Percentiles rank a stretch among this genome's conserved stretches.
These are phyloP conservation scores for Coix lacrymajobi DNA, from an alignment of 176 grass and related monocot genomes.

Conservation along the genomic window DNA sequence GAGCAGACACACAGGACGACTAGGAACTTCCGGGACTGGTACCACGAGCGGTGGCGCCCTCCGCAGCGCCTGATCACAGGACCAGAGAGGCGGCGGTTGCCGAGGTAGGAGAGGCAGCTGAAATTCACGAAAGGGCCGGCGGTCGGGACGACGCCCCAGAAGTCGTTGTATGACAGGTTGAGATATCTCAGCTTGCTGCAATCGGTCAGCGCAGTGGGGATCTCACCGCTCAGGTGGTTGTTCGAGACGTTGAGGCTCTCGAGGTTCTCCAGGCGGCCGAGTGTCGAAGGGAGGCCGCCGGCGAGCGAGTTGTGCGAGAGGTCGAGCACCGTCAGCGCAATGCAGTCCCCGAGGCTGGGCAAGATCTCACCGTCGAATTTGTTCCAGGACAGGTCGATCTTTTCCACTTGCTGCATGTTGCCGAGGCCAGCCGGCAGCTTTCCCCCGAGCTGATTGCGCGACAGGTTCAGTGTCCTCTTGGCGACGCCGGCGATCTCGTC, in stretches of 20 bases:
- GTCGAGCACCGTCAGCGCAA: slow-evolving; percentile 56
- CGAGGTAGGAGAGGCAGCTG: slow-evolving; percentile 52
- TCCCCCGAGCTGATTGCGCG: slow-evolving; percentile 60
- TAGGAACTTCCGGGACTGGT: slow-evolving; percentile 54
- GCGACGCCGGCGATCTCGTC: slow-evolving; percentile 37
- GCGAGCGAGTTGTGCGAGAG: slow-evolving; percentile 69
- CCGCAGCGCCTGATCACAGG: slow-evolving; percentile 19
- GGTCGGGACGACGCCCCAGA: slow-evolving; percentile 52
- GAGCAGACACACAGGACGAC: slow-evolving; percentile 21
- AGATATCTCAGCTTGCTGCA: slow-evolving; percentile 41
- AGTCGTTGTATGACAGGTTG: slow-evolving; percentile 81
- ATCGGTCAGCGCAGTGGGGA: slow-evolving; percentile 46
- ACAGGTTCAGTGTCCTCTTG: slow-evolving; percentile 60
- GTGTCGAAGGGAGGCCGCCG: slow-evolving; percentile 18
- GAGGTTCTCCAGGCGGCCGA: slow-evolving; percentile 44
- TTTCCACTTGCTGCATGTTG: slow-evolving; percentile 45
- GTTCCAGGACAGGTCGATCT: slow-evolving; percentile 75
- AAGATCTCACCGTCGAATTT: slow-evolving; percentile 47
- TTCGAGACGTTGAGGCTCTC: slow-evolving; percentile 59
- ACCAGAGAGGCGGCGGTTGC: slow-evolving; percentile 61
- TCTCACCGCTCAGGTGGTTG: slow-evolving; percentile 66
- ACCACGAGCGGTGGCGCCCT: slow-evolving; percentile 8
- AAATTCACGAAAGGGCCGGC: slow-evolving; percentile 43
- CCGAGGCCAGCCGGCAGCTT: slow-evolving; percentile 36
- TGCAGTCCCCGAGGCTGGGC: slow-evolving; percentile 24